Percentiles rank a stretch among this genome's conserved stretches.
Evolutionary conservation across 495 filamentous ascomycete genomes (phyloP).

Genomic region (Trichoderma reesei): DNA sequence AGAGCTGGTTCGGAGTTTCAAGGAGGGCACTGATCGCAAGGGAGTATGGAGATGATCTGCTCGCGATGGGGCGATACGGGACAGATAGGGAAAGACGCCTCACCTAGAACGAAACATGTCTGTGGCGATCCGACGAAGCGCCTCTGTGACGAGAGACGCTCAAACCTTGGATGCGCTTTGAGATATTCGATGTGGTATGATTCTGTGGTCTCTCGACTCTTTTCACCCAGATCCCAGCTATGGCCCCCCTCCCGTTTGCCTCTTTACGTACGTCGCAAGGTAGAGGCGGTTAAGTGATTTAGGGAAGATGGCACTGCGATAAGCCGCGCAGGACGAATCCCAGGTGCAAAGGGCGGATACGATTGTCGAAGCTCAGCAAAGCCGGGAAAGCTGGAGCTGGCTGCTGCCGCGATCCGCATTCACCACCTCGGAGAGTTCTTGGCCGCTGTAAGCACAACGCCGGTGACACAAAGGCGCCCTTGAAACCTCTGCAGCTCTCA

Average conservation of each 20-base stretch:
- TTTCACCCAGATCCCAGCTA: neutral
- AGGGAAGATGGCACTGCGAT: no score
- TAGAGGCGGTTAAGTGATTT: neutral
- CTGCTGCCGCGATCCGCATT: neutral
- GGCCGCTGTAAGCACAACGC: slow-evolving; percentile 1
- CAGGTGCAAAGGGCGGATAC: neutral
- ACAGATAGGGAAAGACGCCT: no score
- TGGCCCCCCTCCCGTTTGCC: neutral
- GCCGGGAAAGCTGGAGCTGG: neutral
- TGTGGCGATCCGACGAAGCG: neutral
- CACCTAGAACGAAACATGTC: no score
- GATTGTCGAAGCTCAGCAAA: neutral
- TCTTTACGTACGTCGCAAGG: neutral
- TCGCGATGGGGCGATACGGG: no score
- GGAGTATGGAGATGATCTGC: no score
- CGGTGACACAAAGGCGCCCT: neutral
- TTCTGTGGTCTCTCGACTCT: neutral
- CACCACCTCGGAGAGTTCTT: neutral
- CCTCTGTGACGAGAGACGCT: neutral
- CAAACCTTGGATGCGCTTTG: neutral
- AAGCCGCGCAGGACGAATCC: neutral
- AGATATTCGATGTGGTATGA: neutral
- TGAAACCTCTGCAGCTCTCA: neutral
- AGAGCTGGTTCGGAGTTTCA: no score
- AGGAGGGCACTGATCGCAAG: no score